Base-by-base conservation (phyloP, 1,284 basidiomycete species). In the Cryptococcus jaspeensis region DNA sequence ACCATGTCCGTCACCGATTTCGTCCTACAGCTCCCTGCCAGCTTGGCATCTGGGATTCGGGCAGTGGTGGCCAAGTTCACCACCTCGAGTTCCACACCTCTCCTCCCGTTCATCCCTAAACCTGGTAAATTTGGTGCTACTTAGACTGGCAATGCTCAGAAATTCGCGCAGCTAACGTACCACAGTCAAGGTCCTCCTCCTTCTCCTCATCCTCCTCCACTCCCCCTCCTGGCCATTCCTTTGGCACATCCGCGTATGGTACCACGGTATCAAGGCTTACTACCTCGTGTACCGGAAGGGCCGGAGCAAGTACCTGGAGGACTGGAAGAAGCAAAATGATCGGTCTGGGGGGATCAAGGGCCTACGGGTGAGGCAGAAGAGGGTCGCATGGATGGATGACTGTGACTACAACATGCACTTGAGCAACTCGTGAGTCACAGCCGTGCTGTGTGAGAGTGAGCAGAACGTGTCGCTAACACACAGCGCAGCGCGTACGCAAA, bases 391-490 rank as follows among this genome's bases (percentile, higher is more conserved):
- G 57, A 40, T 71, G 11, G 76, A 78, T 54, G 76, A 77, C 58
- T 76, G 76, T 63, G 76, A 78, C 61, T 77, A 73, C 63, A 78
- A 78, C 58, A 56, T 73, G 51, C 76, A 78, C 60, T 62, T 78
- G 36, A 73, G 70, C 45, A 78, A 78, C 58, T 75, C 72, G 65
- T 71, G 51, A 50, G 67, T 63, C 12, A 15, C 11, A 11, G 32
- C 11, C n/a, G n/a, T 39, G 23, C 28, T n/a, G 13, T 8, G 20
- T 52, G 15, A 16, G 2, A 5, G 6, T 15, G 32, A 52, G 22
- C 16, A 1, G 20, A 23, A 15, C 53, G 3, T 44, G n/a, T 54
- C 7, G 22, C 37, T 18, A 25, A 41, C 36, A 16, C n/a, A 11
- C 52, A 23, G 16, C 25, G 11, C 38, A 69, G 67, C 4, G 66